Conservation (phyloP, 371 early-diverging fungal genomes). For the Capillidium rhysosporum region DNA sequence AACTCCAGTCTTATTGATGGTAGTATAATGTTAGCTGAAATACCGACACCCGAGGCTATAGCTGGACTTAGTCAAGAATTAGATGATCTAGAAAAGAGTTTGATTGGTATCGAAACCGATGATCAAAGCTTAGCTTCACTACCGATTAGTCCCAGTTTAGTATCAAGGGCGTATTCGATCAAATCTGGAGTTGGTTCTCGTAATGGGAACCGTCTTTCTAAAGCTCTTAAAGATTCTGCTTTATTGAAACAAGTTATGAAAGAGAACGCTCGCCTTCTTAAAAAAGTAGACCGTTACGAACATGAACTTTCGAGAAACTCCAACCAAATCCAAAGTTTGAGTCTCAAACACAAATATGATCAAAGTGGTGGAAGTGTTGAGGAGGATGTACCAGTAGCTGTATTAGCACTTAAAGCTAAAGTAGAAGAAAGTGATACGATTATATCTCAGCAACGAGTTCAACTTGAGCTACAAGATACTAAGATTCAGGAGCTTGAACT, state of each 20-base stretch:
- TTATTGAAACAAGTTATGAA: background rate
- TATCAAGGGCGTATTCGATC: background rate
- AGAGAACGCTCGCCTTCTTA: background rate
- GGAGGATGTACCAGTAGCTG: background rate
- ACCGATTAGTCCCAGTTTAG: background rate
- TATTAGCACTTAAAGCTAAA: background rate
- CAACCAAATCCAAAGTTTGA: too few species aligned
- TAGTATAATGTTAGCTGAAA: background rate
- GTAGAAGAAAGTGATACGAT: background rate
- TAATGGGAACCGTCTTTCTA: background rate
- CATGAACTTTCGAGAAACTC: background rate
- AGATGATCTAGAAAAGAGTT: background rate
- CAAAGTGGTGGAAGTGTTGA: background rate
- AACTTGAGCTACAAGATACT: conserved; percentile 1
- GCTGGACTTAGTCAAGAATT: background rate
- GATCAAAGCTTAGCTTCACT: background rate
- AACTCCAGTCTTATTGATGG: too few species aligned
- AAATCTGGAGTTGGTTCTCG: background rate
- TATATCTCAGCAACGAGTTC: background rate
- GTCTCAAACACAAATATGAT: background rate
- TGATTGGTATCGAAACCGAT: background rate
- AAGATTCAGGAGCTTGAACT: background rate
- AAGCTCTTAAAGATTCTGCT: background rate
- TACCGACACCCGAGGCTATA: conserved; percentile 1
- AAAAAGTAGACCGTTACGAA: background rate